A percentile compares a stretch with the other conserved stretches of the same genome.
Conservation (phyloP, 192 early-diverging fungal genomes). For the Backusella tarrabulga region DNA sequence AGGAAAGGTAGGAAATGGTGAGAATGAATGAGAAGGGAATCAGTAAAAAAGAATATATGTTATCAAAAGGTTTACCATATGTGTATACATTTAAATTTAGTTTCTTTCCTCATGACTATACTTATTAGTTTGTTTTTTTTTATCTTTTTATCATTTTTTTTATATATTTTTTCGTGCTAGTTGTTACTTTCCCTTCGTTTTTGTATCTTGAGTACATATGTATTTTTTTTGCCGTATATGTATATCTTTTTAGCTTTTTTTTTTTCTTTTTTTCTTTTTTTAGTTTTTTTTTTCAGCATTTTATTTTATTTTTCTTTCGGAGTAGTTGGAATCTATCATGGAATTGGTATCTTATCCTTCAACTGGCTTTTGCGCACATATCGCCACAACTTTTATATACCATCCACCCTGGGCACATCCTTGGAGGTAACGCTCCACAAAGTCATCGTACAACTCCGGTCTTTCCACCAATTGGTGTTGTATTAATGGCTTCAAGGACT, state of each 20-base stretch:
- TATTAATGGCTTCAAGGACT: constrained; percentile 13
- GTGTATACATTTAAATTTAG: background rate
- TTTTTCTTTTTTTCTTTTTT: background rate
- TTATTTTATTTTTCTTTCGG: background rate
- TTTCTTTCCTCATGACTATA: background rate
- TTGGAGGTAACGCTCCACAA: constrained; percentile 17
- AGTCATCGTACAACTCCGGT: constrained; percentile 4
- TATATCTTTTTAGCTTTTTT: background rate
- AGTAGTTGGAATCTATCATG: background rate
- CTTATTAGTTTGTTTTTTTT: background rate
- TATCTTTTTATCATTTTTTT: background rate
- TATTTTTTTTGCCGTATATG: background rate
- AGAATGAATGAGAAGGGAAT: background rate
- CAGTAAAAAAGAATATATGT: background rate
- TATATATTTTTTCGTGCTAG: background rate
- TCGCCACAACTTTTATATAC: constrained; percentile 1
- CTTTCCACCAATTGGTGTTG: background rate
- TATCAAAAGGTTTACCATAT: background rate
- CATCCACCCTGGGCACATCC: constrained; percentile 4
- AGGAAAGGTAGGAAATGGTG: background rate
- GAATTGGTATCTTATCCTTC: background rate
- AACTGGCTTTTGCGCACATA: constrained; percentile 17
- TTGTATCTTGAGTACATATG: too few species aligned
- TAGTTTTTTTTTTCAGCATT: background rate
- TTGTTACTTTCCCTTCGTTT: background rate